Evolutionary conservation across 192 early-diverging fungal species (phyloP), one percentile per base, ranked within the genome.

Genomic region (Gorgonomyces haynaldii): DNA sequence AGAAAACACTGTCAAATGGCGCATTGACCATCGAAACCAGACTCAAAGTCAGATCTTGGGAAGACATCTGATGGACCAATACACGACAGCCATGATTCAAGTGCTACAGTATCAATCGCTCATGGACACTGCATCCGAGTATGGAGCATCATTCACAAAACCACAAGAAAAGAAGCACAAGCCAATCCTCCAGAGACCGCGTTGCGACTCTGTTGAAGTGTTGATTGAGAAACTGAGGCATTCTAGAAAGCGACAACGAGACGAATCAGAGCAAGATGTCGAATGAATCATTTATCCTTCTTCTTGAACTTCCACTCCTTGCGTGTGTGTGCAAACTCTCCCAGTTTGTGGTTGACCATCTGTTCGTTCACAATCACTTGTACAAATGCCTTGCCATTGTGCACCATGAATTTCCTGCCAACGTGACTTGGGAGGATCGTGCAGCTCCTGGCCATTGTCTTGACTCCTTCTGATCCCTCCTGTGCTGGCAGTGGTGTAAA

Each of bases 281-380:
- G n/a, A n/a, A n/a, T n/a, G n/a, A n/a, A n/a, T 37, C 17, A 37
- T 70, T 49, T 44, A 50, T 43, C 35, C 45, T 37, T 46, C 26
- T 55, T 85, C 42, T 31, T 60, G 42, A 61, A 96, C 10, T 64
- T 58, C 56, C 91, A 89, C 47, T 73, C 57, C 66, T 92, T 89
- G 53, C 87, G 70, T 9, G 92, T 94, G 25, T 82, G 80, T 6
- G 89, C 79, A 46, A 96, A 96, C 67, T 96, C 92, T 48, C 92
- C 92, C 17, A 96, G 66, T 60, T 92, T 94, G 61, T 82, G 82
- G 10, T 88, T 87, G 49, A 96, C 81, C 90, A 94, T 96, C 41
- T 88, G 82, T 67, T 94, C 90, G 3, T 77, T 85, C 20, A 96
- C 71, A 7, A 69, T 58, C 17, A 96, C 76, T 4, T 89, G 86